Evolutionary conservation across 192 early-diverging fungal genomes (phyloP).

Genomic region (Dimargaris cristalligena): DNA sequence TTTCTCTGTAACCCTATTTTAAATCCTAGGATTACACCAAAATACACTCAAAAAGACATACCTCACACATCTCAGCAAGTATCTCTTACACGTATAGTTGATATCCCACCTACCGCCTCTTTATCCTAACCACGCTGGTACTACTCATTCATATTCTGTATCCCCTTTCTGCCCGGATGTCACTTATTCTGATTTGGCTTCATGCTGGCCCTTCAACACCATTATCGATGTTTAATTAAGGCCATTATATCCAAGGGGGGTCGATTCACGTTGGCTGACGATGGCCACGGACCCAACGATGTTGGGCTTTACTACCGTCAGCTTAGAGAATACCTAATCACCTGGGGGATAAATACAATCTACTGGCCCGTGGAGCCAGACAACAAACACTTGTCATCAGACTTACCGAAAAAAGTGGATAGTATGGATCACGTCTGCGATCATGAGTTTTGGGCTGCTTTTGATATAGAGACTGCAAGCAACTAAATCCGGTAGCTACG

Average conservation of each 20-base stretch:
- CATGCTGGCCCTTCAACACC: conserved; percentile 9
- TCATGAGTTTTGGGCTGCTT: too few species aligned
- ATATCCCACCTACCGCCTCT: neutral
- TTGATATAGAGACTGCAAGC: too few species aligned
- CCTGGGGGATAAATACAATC: conserved; percentile 38
- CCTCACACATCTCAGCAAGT: neutral
- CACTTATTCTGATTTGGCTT: conserved; percentile 3
- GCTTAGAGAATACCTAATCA: conserved; percentile 47
- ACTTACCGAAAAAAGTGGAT: too few species aligned
- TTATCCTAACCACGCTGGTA: neutral
- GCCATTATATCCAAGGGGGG: conserved; percentile 47
- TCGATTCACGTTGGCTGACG: conserved; percentile 75
- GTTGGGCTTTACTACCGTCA: conserved; percentile 75
- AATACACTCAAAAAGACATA: neutral
- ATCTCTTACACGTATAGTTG: neutral
- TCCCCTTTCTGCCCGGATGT: neutral
- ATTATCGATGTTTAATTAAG: conserved; percentile 19
- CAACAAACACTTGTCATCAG: too few species aligned
- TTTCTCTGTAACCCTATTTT: too few species aligned
- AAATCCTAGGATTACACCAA: neutral
- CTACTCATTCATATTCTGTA: neutral
- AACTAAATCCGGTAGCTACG: too few species aligned
- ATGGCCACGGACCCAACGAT: conserved; percentile 78
- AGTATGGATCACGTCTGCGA: too few species aligned
- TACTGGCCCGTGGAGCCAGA: too few species aligned